These are phyloP conservation scores for Omphalotus guepiniiformis DNA, from an alignment of 768 basidiomycete genomes.

Conservation along the genomic window DNA sequence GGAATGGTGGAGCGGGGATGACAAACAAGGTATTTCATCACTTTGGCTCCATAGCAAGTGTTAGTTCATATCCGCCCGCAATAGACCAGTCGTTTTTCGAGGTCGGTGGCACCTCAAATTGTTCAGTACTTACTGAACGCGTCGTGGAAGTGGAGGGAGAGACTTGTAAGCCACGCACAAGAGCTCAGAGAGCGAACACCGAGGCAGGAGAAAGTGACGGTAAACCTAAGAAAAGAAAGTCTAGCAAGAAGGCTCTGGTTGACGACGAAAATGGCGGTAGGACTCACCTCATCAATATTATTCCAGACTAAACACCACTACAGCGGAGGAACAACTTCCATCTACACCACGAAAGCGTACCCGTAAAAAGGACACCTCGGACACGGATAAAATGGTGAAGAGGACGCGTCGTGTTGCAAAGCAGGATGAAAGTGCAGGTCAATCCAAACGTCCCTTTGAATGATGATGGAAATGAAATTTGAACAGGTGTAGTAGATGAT, in stretches of 20 bases:
- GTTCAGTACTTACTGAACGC: no score
- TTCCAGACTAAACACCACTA: background rate
- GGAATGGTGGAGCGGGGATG: constrained; percentile 36
- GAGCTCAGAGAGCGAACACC: no score
- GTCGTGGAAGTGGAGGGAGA: no score
- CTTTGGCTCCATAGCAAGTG: no score
- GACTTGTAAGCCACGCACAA: no score
- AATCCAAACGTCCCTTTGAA: background rate
- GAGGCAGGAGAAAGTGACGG: background rate
- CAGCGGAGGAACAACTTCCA: background rate
- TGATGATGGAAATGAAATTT: background rate
- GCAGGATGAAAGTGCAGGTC: background rate
- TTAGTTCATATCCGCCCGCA: no score
- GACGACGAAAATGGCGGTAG: background rate
- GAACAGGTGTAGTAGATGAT: background rate
- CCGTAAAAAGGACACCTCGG: background rate
- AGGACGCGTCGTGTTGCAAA: background rate
- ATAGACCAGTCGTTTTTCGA: no score
- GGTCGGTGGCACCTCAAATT: no score
- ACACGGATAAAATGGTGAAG: background rate
- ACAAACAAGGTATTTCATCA: constrained; percentile 4
- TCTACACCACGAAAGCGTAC: background rate
- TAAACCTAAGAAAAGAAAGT: background rate
- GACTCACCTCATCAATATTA: background rate
- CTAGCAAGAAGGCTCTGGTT: background rate